These are phyloP conservation scores for Candida taoyuanica DNA, from an alignment of 805 yeast genomes.

Conservation along the genomic window DNA sequence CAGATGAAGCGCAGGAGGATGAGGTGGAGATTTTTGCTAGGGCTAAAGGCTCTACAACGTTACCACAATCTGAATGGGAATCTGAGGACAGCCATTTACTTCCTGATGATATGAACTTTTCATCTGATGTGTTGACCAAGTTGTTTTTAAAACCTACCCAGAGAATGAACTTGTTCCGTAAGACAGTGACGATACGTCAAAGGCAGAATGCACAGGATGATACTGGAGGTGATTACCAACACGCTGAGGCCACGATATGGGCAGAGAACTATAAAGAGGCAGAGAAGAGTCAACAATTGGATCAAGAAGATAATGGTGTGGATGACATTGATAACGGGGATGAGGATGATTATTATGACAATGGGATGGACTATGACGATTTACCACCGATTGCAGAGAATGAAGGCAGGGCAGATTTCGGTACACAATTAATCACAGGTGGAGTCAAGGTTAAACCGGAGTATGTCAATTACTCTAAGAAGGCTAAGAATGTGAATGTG, in stretches of 20 bases:
- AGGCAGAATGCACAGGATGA: neutral
- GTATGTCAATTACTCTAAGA: conserved; percentile 56
- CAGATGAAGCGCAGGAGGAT: conserved; percentile 23
- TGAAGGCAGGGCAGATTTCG: conserved; percentile 18
- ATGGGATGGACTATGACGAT: conserved; percentile 8
- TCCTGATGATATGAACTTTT: conserved; percentile 72
- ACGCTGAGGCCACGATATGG: conserved; percentile 68
- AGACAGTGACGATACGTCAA: conserved; percentile 4
- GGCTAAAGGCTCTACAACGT: conserved; percentile 25
- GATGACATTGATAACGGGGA: conserved; percentile 28
- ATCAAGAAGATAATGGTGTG: conserved; percentile 28
- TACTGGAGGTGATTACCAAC: conserved; percentile 24
- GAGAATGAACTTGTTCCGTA: conserved; percentile 33
- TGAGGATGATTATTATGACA: conserved; percentile 5
- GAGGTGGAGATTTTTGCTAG: conserved; percentile 38
- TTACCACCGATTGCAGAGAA: conserved; percentile 6
- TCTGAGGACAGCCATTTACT: conserved; percentile 45
- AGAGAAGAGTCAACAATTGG: conserved; percentile 20
- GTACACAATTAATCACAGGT: conserved; percentile 28
- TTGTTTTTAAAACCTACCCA: conserved; percentile 65
- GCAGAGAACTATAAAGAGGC: conserved; percentile 47
- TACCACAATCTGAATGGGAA: conserved; percentile 40
- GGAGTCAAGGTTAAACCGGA: conserved; percentile 33
- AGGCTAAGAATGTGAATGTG: conserved; percentile 78
- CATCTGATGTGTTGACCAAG: conserved; percentile 60